These are phyloP conservation scores for Calocera viscosa DNA, from an alignment of 768 basidiomycete genomes.

Conservation along the genomic window DNA sequence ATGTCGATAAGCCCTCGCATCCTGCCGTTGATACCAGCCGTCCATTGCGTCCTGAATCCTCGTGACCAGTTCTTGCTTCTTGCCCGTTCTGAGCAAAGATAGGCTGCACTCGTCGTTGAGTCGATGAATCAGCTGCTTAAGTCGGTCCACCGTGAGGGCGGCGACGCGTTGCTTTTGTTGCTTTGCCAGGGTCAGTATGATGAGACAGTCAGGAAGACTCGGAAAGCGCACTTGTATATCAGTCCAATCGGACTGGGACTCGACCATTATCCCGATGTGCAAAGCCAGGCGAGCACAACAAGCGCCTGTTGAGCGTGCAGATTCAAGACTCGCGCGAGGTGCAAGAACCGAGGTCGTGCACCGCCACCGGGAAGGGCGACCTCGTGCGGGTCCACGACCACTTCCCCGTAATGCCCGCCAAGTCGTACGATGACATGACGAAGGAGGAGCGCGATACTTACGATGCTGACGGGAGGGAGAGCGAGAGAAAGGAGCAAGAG, in stretches of 20 bases:
- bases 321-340: not conserved
- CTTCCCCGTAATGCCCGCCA: not conserved
- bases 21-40: conserved; percentile 43
- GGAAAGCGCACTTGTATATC: not conserved
- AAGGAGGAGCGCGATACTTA: conserved; percentile 60
- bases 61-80: conserved; percentile 79
- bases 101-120: conserved; percentile 68
- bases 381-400: too few relatives aligned
- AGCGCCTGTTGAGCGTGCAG: not conserved
- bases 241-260: not conserved
- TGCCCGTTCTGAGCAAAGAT: conserved; percentile 59
- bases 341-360: too few relatives aligned
- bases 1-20: conserved; percentile 54
- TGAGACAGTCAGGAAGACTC: not conserved
- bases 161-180: conserved; percentile 32
- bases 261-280: not conserved
- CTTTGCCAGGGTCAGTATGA: not conserved
- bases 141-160: conserved; percentile 70
- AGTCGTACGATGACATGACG: conserved; percentile 58
- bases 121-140: conserved; percentile 67
- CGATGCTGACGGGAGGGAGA: conserved; percentile 54
- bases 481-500: conserved; percentile 71
- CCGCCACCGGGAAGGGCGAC: too few relatives aligned
- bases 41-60: conserved; percentile 51
- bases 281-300: not conserved